Evolutionary conservation across 2,329 filamentous ascomycete species (phyloP).

Genomic region (Tolypocladium amazonense): DNA sequence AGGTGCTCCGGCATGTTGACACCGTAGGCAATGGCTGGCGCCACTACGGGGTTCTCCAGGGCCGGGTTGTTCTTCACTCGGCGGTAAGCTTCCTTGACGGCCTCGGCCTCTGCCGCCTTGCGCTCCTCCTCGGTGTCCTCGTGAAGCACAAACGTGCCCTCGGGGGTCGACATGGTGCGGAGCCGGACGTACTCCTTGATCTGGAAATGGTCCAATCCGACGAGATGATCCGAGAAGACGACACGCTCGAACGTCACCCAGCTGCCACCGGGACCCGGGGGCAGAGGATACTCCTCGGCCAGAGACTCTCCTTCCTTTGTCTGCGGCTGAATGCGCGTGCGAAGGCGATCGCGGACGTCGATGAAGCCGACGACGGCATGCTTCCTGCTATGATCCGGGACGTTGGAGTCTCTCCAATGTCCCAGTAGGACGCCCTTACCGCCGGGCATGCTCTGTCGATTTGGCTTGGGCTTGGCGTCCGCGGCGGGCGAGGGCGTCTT

Average conservation of each 20-base stretch:
- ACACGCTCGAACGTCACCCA: slow-evolving; percentile 55
- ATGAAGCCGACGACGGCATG: slow-evolving; percentile 54
- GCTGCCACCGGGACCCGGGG: slow-evolving; percentile 48
- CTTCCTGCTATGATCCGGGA: slow-evolving; percentile 36
- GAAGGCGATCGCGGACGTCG: slow-evolving; percentile 47
- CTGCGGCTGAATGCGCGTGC: slow-evolving; percentile 44
- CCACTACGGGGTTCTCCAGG: slow-evolving; percentile 29
- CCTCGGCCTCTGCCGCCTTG: slow-evolving; percentile 26
- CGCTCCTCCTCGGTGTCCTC: slow-evolving; percentile 28
- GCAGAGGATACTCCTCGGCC: slow-evolving; percentile 34
- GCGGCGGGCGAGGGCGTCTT: slow-evolving; percentile 13
- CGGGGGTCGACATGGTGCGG: slow-evolving; percentile 13
- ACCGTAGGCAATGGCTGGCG: slow-evolving; percentile 40
- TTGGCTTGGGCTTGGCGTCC: slow-evolving; percentile 15
- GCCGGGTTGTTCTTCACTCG: slow-evolving; percentile 32
- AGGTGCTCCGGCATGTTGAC: slow-evolving; percentile 34
- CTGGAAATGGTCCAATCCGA: slow-evolving; percentile 43
- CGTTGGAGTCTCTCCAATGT: slow-evolving; percentile 48
- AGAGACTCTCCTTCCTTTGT: slow-evolving; percentile 38
- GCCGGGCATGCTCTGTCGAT: slow-evolving; percentile 16
- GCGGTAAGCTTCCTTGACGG: slow-evolving; percentile 35
- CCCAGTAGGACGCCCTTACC: slow-evolving; percentile 42
- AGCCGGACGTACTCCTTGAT: slow-evolving; percentile 54
- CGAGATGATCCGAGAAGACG: slow-evolving; percentile 46
- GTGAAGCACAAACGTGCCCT: not conserved